Percentiles rank a stretch among this genome's conserved stretches.
phyloP scores from a whole-genome alignment of 2,329 filamentous ascomycete genomes.

The Pyrenophora seminiperda region DNA sequence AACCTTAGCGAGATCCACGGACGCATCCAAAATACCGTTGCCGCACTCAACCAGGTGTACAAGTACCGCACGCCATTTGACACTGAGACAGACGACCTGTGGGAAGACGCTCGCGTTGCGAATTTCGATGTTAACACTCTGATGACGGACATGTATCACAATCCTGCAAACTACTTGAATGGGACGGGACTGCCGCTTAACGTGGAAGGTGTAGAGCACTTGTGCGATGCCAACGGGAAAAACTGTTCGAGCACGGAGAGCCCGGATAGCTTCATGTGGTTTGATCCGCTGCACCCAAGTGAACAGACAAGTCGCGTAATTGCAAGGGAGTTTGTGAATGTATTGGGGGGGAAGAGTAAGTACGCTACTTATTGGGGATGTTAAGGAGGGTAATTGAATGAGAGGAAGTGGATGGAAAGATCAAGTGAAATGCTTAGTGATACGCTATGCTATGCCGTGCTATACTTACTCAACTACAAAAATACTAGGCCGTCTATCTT shows the following conservation, averaged over 20 bases:
- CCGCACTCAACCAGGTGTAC: conserved; percentile 58
- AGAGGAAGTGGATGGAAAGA: not conserved
- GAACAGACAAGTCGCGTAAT: conserved; percentile 65
- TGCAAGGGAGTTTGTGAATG: conserved; percentile 61
- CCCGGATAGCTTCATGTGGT: conserved; percentile 71
- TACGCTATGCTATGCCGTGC: not conserved
- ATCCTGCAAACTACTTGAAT: conserved; percentile 66
- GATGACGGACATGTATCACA: conserved; percentile 67
- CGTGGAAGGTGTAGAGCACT: conserved; percentile 62
- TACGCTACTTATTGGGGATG: conserved; percentile 54
- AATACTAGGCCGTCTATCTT: no score
- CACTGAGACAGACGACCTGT: conserved; percentile 49
- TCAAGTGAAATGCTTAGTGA: not conserved
- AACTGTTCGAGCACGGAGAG: conserved; percentile 45
- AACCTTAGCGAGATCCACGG: conserved; percentile 59
- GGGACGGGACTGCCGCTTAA: conserved; percentile 64
- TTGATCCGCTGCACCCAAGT: conserved; percentile 74
- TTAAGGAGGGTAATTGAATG: not conserved
- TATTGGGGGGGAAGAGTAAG: conserved; percentile 57
- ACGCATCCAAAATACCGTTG: conserved; percentile 59
- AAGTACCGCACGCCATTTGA: conserved; percentile 58
- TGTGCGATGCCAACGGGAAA: conserved; percentile 55
- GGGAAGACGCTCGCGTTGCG: conserved; percentile 63
- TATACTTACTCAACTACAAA: not conserved
- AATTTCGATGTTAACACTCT: conserved; percentile 69